A percentile compares a stretch with the other conserved stretches of the same genome.
Conservation (phyloP, 1,139 yeast species). For the Kodamaea ohmeri region DNA sequence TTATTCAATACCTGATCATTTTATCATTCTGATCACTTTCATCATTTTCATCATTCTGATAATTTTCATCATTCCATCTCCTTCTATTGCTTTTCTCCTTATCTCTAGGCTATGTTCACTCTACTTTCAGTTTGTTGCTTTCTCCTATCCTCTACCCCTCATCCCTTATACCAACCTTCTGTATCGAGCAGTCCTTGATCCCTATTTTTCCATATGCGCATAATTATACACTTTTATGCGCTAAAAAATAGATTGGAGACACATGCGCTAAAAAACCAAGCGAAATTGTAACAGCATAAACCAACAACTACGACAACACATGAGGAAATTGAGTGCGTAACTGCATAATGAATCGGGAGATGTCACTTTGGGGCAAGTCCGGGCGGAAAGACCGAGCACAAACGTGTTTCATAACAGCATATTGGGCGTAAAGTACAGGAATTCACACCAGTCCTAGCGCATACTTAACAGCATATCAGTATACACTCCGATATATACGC, state of each 20-base stretch:
- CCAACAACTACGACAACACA: background rate
- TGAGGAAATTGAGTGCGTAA: background rate
- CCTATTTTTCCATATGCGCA: background rate
- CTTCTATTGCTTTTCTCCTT: background rate
- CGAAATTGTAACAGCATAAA: slow-evolving; percentile 1
- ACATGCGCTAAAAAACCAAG: slow-evolving; percentile 1
- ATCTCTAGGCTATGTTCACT: background rate
- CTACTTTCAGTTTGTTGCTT: background rate
- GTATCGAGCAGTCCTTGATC: background rate
- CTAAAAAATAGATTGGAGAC: background rate
- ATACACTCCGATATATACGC: background rate
- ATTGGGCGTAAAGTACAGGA: too few relatives aligned
- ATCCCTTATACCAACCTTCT: too few relatives aligned
- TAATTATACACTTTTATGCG: background rate
- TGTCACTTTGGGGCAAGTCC: too few relatives aligned
- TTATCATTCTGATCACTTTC: too few relatives aligned
- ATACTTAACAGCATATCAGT: background rate
- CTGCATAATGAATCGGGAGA: too few relatives aligned
- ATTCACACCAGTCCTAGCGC: too few relatives aligned
- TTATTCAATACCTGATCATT: too few relatives aligned
- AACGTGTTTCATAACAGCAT: too few relatives aligned
- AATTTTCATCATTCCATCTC: too few relatives aligned
- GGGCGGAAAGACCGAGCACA: too few relatives aligned
- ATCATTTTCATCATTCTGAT: too few relatives aligned
- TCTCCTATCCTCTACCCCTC: background rate